These are phyloP conservation scores for Nitzschia sp. DNA, from an alignment of 108 stramenopile genomes.

Conservation along the genomic window DNA sequence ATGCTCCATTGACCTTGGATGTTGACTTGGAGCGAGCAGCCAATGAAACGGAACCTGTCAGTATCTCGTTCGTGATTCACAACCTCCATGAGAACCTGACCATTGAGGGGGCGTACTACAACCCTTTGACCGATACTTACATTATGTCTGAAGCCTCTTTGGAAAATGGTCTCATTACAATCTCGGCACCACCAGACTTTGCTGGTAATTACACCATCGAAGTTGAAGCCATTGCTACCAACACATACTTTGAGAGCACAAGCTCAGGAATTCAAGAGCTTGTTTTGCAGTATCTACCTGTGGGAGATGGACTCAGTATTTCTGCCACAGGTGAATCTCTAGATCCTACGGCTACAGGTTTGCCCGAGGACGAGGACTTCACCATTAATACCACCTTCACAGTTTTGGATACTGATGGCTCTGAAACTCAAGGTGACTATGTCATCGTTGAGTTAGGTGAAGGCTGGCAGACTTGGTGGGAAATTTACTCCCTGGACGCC, in stretches of 20 bases:
- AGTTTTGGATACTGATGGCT: slow-evolving; percentile 3
- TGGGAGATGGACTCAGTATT: slow-evolving; percentile 9
- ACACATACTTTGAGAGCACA: background rate
- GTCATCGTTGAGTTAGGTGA: slow-evolving; percentile 10
- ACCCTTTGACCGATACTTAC: background rate
- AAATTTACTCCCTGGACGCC: background rate
- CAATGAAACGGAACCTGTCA: background rate
- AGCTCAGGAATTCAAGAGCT: background rate
- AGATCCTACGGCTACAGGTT: background rate
- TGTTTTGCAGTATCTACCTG: background rate
- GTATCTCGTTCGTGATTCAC: slow-evolving; percentile 2
- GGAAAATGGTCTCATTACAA: background rate
- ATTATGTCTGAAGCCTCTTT: background rate
- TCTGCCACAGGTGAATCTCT: background rate
- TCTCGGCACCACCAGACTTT: slow-evolving; percentile 7
- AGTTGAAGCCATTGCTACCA: slow-evolving; percentile 6
- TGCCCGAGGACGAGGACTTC: slow-evolving; percentile 14
- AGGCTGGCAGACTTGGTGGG: background rate
- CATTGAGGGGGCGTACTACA: slow-evolving; percentile 8
- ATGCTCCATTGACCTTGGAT: background rate
- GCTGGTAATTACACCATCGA: background rate
- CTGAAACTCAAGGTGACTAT: slow-evolving; percentile 5
- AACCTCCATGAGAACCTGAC: background rate
- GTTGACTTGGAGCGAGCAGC: background rate
- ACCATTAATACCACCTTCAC: background rate